These are phyloP conservation scores for Mycogone perniciosa DNA, from an alignment of 2,329 filamentous ascomycete species.

Conservation along the genomic window DNA sequence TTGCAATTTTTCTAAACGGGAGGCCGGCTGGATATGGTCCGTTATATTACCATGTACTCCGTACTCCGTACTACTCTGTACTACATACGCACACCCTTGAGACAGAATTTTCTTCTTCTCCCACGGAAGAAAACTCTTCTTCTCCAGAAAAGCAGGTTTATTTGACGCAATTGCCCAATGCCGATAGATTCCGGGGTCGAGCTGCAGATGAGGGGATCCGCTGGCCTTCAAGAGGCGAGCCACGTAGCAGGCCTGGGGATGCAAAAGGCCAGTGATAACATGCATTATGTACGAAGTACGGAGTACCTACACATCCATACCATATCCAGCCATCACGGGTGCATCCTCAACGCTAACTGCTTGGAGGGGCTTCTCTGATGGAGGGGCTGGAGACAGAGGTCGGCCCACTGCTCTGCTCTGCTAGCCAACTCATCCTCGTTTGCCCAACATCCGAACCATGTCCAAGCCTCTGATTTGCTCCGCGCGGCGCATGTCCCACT, in stretches of 20 bases:
- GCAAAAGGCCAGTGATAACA: conserved; percentile 18
- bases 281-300: neutral
- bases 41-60: no score
- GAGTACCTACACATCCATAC: neutral
- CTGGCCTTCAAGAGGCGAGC: conserved; percentile 25
- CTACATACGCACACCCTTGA: no score
- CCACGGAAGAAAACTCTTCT: neutral
- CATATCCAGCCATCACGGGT: conserved; percentile 13
- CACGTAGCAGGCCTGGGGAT: conserved; percentile 30
- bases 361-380: conserved; percentile 10
- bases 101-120: neutral
- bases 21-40: neutral
- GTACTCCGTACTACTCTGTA: no score
- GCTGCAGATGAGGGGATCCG: conserved; percentile 24
- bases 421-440: conserved; percentile 13
- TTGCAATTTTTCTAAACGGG: neutral
- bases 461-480: conserved; percentile 10
- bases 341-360: conserved; percentile 13
- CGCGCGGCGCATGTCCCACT: conserved; percentile 4
- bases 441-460: conserved; percentile 7
- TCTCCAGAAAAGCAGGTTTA: neutral
- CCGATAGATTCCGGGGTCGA: conserved; percentile 22
- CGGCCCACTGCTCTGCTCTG: conserved; percentile 5
- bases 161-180: conserved; percentile 17
- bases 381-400: neutral